phyloP scores from a whole-genome alignment of 2,329 filamentous ascomycete genomes.

The Ilyonectria sp. region DNA sequence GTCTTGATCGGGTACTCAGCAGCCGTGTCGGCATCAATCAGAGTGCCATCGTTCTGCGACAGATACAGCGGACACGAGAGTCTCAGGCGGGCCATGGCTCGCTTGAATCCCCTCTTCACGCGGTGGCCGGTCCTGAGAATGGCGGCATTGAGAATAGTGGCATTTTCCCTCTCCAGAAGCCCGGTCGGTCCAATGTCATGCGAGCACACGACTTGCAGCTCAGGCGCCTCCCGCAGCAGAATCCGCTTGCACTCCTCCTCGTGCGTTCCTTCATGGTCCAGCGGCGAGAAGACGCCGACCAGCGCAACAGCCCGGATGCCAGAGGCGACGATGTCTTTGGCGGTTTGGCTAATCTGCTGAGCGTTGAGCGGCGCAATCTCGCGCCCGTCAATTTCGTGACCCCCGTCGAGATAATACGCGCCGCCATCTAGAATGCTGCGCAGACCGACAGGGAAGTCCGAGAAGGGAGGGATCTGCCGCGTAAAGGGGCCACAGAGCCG shows the following conservation, averaged over 20 bases:
- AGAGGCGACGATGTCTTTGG: conserved; percentile 51
- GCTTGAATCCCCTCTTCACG: conserved; percentile 63
- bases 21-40: conserved; percentile 63
- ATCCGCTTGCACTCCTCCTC: conserved; percentile 58
- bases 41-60: conserved; percentile 68
- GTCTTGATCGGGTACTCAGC: conserved; percentile 66
- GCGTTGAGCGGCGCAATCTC: conserved; percentile 57
- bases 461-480: conserved; percentile 61
- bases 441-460: conserved; percentile 60
- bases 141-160: conserved; percentile 68
- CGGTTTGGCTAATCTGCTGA: conserved; percentile 54
- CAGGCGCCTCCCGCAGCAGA: conserved; percentile 54
- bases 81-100: conserved; percentile 60
- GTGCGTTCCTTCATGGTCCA: conserved; percentile 59
- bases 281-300: conserved; percentile 62
- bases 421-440: conserved; percentile 59
- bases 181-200: conserved; percentile 61
- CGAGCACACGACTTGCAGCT: conserved; percentile 58
- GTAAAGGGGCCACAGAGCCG: conserved; percentile 63
- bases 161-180: conserved; percentile 65
- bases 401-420: conserved; percentile 60
- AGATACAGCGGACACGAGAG: conserved; percentile 63
- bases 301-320: conserved; percentile 58
- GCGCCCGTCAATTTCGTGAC: conserved; percentile 65
- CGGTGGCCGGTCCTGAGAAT: conserved; percentile 63